Evolutionary conservation across 768 basidiomycete genomes (phyloP).

Genomic region (Roridomyces roridus): DNA sequence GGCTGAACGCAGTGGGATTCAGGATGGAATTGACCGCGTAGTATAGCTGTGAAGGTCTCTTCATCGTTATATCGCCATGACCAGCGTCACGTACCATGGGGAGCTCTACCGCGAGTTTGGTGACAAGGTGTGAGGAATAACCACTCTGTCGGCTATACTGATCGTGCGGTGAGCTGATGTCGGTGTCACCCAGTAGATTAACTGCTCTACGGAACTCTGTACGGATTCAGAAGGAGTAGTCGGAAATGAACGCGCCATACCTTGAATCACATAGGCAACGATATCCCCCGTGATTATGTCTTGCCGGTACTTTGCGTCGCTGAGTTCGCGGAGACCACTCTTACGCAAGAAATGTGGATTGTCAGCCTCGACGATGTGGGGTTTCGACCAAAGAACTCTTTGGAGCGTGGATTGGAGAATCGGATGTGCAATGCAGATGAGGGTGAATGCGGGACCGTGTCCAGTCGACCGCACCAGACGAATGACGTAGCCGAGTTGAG

Average conservation of each 20-base stretch:
- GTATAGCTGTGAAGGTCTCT: slow-evolving; percentile 7
- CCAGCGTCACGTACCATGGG: slow-evolving; percentile 17
- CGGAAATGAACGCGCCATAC: not conserved
- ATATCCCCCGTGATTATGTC: slow-evolving; percentile 23
- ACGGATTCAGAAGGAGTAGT: not conserved
- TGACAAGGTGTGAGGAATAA: not conserved
- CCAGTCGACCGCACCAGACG: slow-evolving; percentile 1
- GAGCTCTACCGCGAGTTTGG: slow-evolving; percentile 8
- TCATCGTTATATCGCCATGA: too few relatives aligned
- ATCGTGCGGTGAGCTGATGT: slow-evolving; percentile 6
- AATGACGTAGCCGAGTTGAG: slow-evolving; percentile 18
- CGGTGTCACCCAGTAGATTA: slow-evolving; percentile 8
- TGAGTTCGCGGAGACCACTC: slow-evolving; percentile 13
- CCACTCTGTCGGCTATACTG: slow-evolving; percentile 1
- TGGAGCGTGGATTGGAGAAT: not conserved
- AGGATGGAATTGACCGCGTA: slow-evolving; percentile 16
- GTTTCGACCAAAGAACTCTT: not conserved
- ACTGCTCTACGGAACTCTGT: slow-evolving; percentile 22
- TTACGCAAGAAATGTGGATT: slow-evolving; percentile 16
- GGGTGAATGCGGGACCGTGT: slow-evolving; percentile 15
- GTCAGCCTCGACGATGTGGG: slow-evolving; percentile 12
- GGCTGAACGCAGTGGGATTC: slow-evolving; percentile 12
- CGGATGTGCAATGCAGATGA: slow-evolving; percentile 13
- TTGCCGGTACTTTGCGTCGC: slow-evolving; percentile 18
- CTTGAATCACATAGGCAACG: slow-evolving; percentile 9